A percentile compares a stretch with the other conserved stretches of the same genome.
Evolutionary conservation across 257 asterid species (phyloP).

Genomic region (Solanum sparsipilum): DNA sequence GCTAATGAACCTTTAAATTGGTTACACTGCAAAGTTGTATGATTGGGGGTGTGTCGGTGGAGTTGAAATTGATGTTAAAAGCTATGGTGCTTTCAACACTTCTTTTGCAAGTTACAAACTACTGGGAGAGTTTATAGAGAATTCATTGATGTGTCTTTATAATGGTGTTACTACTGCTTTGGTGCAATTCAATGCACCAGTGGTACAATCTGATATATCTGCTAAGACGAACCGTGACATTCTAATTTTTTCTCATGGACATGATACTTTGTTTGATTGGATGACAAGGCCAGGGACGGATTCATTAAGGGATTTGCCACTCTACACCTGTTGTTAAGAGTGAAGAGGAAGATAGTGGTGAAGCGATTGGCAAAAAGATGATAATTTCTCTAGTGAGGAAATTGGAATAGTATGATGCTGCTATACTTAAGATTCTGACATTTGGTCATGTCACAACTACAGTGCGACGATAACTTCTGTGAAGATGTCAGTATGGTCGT

Average conservation of each 20-base stretch:
- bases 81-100: neutral
- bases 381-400: neutral
- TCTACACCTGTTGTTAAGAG: neutral
- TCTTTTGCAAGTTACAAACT: neutral
- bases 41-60: neutral
- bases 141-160: neutral
- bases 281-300: neutral
- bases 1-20: neutral
- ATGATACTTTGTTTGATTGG: neutral
- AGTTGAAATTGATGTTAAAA: neutral
- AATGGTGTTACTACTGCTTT: neutral
- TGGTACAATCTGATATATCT: neutral
- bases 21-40: neutral
- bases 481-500: too few species aligned
- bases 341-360: neutral
- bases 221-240: neutral
- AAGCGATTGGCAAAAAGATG: neutral
- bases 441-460: too few species aligned
- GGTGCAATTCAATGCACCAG: neutral
- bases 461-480: too few species aligned
- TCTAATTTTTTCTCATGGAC: neutral
- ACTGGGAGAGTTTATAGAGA: neutral
- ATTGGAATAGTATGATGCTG: neutral
- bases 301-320: neutral
- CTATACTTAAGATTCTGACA: too few species aligned